Evolutionary conservation across 1,139 yeast genomes (phyloP).

Genomic region (Geotrichum restrictum): DNA sequence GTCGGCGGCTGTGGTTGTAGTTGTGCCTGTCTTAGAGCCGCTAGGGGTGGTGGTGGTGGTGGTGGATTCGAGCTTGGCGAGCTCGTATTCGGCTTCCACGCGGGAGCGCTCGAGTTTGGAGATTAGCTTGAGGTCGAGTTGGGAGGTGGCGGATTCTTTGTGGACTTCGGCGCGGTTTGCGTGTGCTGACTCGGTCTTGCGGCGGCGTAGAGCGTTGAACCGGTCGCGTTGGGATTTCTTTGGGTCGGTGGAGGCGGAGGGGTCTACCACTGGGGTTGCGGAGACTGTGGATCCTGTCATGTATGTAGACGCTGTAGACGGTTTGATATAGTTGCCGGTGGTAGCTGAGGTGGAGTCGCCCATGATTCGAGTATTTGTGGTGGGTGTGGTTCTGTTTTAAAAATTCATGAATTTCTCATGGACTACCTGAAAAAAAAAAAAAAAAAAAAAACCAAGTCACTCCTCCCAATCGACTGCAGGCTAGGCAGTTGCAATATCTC

Average conservation of each 20-base stretch:
- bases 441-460: neutral
- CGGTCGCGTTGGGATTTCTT: slow-evolving; percentile 12
- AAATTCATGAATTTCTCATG: neutral
- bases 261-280: neutral
- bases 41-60: no score
- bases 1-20: no score
- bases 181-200: slow-evolving; percentile 32
- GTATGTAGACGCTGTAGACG: neutral
- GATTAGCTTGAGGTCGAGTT: slow-evolving; percentile 35
- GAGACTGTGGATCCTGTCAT: no score
- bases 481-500: no score
- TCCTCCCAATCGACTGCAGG: no score
- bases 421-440: neutral
- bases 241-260: slow-evolving; percentile 2
- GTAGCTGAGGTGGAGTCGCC: no score
- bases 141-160: slow-evolving; percentile 41
- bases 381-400: neutral
- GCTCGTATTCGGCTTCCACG: slow-evolving; percentile 41
- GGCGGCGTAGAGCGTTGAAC: slow-evolving; percentile 20
- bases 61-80: slow-evolving; percentile 37
- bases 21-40: no score
- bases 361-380: neutral
- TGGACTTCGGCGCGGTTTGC: slow-evolving; percentile 44
- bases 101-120: slow-evolving; percentile 38
- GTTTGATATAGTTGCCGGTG: neutral